Evolutionary conservation across 305 asterid genomes (phyloP).

Genomic region (Nicotiana rustica): DNA sequence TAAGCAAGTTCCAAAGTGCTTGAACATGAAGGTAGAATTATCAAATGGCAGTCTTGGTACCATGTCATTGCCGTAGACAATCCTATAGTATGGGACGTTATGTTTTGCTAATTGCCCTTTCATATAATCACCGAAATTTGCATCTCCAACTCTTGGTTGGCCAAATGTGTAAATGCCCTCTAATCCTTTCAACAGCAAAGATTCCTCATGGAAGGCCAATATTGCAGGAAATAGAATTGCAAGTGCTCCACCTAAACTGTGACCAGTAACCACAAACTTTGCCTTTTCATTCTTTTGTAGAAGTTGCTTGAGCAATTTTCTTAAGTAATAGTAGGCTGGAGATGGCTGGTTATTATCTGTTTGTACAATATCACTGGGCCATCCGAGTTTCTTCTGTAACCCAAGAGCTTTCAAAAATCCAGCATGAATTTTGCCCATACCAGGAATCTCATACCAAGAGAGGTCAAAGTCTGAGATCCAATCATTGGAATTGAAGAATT

Average conservation of each 20-base stretch:
- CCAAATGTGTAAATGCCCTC: conserved; percentile 66
- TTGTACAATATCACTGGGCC: conserved; percentile 40
- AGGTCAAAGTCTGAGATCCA: conserved; percentile 69
- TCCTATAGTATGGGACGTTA: conserved; percentile 50
- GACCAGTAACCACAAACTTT: conserved; percentile 62
- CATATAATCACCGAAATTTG: conserved; percentile 52
- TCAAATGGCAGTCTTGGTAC: conserved; percentile 59
- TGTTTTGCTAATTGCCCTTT: conserved; percentile 34
- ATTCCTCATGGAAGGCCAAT: conserved; percentile 55
- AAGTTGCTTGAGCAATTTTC: conserved; percentile 42
- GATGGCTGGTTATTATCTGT: background rate
- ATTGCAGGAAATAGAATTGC: conserved; percentile 61
- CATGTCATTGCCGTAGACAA: conserved; percentile 57
- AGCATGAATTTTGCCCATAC: conserved; percentile 56
- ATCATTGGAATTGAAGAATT: conserved; percentile 53
- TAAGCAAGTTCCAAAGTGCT: conserved; percentile 61
- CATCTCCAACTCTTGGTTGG: conserved; percentile 74
- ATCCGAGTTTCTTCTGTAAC: conserved; percentile 43
- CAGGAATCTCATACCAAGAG: conserved; percentile 52
- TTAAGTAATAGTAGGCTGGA: conserved; percentile 52
- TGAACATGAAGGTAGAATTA: conserved; percentile 44
- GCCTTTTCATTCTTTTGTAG: conserved; percentile 28
- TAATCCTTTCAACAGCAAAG: conserved; percentile 44
- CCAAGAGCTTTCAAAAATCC: conserved; percentile 76
- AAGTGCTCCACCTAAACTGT: conserved; percentile 76